Conservation (phyloP, 768 basidiomycete genomes). For the Lentinus tigrinus region DNA sequence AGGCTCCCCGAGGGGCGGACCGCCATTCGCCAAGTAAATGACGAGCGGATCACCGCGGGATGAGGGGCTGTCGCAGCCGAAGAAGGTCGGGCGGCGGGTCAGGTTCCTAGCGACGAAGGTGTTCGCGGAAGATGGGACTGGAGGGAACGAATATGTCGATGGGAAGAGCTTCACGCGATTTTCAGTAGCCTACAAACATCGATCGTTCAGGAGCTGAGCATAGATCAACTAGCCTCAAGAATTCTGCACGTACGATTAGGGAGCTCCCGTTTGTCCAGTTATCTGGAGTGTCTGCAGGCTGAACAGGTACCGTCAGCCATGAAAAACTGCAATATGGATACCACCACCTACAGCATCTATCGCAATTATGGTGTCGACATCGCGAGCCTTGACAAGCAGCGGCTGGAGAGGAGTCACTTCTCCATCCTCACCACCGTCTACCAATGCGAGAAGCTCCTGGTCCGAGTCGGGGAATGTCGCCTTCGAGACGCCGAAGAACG, state of each 20-base stretch:
- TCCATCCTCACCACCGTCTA: conserved; percentile 69
- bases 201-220: neutral
- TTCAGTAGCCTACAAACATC: conserved; percentile 44
- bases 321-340: neutral
- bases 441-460: conserved; percentile 54
- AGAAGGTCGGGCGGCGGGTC: conserved; percentile 71
- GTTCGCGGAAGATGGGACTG: conserved; percentile 50
- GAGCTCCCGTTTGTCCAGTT: conserved; percentile 42
- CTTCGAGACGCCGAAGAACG: conserved; percentile 52
- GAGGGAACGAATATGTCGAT: conserved; percentile 46
- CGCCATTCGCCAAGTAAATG: conserved; percentile 60
- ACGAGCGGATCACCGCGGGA: conserved; percentile 44
- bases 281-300: conserved; percentile 51
- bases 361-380: conserved; percentile 73
- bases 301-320: neutral
- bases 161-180: conserved; percentile 37
- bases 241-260: conserved; percentile 48
- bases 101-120: conserved; percentile 61
- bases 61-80: conserved; percentile 62
- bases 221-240: neutral
- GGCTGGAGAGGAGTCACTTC: conserved; percentile 74
- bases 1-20: conserved; percentile 38
- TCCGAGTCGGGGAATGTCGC: conserved; percentile 53
- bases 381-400: conserved; percentile 66
- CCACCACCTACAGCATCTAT: conserved; percentile 48